These are phyloP conservation scores for Mrakia hoshinonis DNA, from an alignment of 768 basidiomycete species.

Conservation along the genomic window DNA sequence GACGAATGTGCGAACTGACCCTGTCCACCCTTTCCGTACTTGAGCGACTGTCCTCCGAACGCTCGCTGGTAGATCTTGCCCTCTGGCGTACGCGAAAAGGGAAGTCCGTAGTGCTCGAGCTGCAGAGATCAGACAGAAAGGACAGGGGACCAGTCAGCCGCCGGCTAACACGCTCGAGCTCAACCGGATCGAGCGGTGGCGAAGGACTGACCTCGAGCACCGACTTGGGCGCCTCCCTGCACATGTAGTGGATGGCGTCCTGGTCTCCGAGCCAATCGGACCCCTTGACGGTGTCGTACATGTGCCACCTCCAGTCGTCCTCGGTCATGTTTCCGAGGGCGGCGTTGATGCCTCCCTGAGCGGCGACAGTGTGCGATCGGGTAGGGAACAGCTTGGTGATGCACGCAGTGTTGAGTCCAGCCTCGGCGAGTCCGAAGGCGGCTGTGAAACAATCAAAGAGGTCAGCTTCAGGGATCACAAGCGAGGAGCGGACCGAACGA, in stretches of 20 bases:
- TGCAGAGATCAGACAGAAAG: slow-evolving; percentile 38
- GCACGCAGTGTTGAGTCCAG: slow-evolving; percentile 96
- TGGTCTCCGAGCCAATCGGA: slow-evolving; percentile 99
- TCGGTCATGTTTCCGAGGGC: slow-evolving; percentile 99
- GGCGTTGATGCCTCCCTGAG: slow-evolving; percentile 93
- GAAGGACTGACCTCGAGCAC: slow-evolving; percentile 67
- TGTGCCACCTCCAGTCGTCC: slow-evolving; percentile 99
- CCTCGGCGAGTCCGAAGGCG: slow-evolving; percentile 55
- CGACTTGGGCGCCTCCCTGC: slow-evolving; percentile 85
- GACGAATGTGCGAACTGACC: slow-evolving; percentile 1
- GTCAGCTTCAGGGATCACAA: background rate
- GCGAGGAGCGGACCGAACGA: background rate
- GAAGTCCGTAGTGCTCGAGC: slow-evolving; percentile 98
- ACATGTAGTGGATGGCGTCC: slow-evolving; percentile 99
- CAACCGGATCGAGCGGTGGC: background rate
- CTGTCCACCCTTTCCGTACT: slow-evolving; percentile 96
- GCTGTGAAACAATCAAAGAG: background rate
- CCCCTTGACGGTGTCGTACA: slow-evolving; percentile 77
- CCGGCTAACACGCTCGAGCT: slow-evolving; percentile 18
- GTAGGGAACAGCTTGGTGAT: slow-evolving; percentile 99
- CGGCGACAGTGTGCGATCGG: slow-evolving; percentile 95
- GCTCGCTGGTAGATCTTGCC: slow-evolving; percentile 99
- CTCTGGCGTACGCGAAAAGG: slow-evolving; percentile 95
- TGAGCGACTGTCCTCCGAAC: slow-evolving; percentile 93
- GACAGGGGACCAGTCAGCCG: background rate